These are phyloP conservation scores for Zygosaccharomyces rouxii DNA, from an alignment of 805 yeast genomes.

Conservation along the genomic window DNA sequence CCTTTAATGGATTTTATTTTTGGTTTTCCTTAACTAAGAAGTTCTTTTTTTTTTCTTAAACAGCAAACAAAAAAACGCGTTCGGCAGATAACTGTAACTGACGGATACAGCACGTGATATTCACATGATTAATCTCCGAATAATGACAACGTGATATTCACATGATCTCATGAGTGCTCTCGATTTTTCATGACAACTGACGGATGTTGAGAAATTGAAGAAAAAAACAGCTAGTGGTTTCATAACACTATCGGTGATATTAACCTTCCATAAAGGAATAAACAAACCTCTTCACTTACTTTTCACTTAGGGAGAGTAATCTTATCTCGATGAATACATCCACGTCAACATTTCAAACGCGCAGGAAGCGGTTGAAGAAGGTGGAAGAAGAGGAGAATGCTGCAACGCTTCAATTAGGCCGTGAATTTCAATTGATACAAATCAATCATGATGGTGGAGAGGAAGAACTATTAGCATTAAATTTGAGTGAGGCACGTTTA, in stretches of 20 bases:
- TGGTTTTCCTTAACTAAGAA: neutral
- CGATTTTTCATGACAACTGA: too few species aligned
- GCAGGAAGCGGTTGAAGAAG: constrained; percentile 65
- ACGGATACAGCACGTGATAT: neutral
- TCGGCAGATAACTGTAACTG: neutral
- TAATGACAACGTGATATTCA: neutral
- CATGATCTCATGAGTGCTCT: too few species aligned
- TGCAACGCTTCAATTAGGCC: constrained; percentile 78
- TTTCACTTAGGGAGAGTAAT: neutral
- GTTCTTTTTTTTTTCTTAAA: neutral
- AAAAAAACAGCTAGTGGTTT: too few species aligned
- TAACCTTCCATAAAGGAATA: too few species aligned
- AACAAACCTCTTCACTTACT: too few species aligned
- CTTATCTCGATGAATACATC: constrained; percentile 66
- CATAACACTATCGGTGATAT: too few species aligned
- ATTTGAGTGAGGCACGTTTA: constrained; percentile 84
- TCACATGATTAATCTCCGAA: neutral
- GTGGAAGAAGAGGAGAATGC: constrained; percentile 92
- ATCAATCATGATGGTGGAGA: constrained; percentile 74
- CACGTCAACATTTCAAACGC: constrained; percentile 79
- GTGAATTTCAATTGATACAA: constrained; percentile 83
- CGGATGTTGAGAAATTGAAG: too few species aligned
- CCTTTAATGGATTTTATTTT: neutral
- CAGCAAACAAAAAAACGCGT: neutral
- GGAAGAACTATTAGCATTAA: constrained; percentile 75